Base-by-base conservation (phyloP, 345 rosid species). In the Luvunga scandens region DNA sequence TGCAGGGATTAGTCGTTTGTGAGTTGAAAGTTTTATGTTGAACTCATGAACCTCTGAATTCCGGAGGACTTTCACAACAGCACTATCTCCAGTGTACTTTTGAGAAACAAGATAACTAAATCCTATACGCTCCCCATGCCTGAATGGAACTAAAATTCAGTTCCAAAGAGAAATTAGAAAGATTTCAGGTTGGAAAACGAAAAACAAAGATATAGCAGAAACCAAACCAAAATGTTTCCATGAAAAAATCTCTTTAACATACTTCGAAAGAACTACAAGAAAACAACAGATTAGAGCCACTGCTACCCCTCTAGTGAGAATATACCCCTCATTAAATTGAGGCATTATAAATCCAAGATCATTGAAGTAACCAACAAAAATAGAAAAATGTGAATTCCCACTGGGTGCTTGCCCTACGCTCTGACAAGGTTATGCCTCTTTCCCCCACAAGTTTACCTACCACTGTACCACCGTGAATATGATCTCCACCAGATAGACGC, bases 21-120 rank as follows among this genome's bases (percentile, higher is more conserved):
- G 98, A 60, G 93, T 91, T 1, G 91, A 87, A 76, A 95, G 98
- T 87, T 93, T 93, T 75, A 95, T 91, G 85, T 89, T 88, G 80
- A 85, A 93, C 76, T 89, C 89, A 18, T 88, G 84, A 74, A 84
- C 88, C 78, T 91, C 81, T 42, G 92, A 86, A 81, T 88, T 81
- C 12, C 98, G 92, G 9, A 95, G 89, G 71, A 95, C 95, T 88
- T 91, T 92, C 66, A 95, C 92, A 28, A 69, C 63, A 66, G 96
- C 98, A 75, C 82, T 85, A 82, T 95, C 99, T 63, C 96, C 94
- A n/a, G 97, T 88, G 81, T 93, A 95, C 70, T 95, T 95, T 62
- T 92, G 99, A 73, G 99, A 90, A 73, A 93, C 91, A 66, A 95
- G 97, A 83, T 92, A 93, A 80, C 99, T 91, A 87, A 95, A 95